Evolutionary conservation across 768 basidiomycete genomes (phyloP), one percentile per base, ranked within the genome.

Genomic region (Rhodotorula taiwanensis): DNA sequence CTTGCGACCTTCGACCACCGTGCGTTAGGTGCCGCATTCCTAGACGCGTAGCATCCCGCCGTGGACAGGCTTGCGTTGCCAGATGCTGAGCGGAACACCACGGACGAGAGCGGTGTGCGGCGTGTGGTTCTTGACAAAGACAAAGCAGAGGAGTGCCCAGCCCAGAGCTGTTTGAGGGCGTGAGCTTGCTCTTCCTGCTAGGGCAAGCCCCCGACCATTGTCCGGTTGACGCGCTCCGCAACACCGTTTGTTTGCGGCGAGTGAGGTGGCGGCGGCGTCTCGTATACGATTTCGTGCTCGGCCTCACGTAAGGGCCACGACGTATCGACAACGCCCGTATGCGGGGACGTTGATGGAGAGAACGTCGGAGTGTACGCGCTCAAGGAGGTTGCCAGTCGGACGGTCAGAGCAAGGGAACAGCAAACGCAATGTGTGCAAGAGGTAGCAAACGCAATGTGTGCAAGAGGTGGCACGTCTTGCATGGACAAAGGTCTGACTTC

Each of bases 11-110:
- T 34, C 4, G 20, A 23, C n/a, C 14, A 55, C 23, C 5, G 54
- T 55, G 54, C 31, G 43, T 30, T 42, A 55, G 30, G 54, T 43
- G 27, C 52, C 42, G 28, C 59, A 54, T 3, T 18, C 50, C 45
- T 43, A 41, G 18, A 44, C 23, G 21, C 41, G 39, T 48, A 51
- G 48, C 42, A 59, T 59, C 4, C 14, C 36, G 21, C 21, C 36
- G 6, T 4, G 18, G 13, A 33, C 49, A 30, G 49, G 28, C 14
- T 10, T 23, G 20, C 42, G 31, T n/a, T 31, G 11, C 51, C 28
- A 52, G 51, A 52, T 31, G 30, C 21, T 14, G 31, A 52, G 51
- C 10, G 51, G 31, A 8, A 52, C 51, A 16, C 33, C 21, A 15
- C 33, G 31, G 30, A 14, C 8, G 51, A 52, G 51, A 51, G 33